Base-by-base conservation (phyloP, 768 basidiomycete genomes). In the Podaxis sp. region DNA sequence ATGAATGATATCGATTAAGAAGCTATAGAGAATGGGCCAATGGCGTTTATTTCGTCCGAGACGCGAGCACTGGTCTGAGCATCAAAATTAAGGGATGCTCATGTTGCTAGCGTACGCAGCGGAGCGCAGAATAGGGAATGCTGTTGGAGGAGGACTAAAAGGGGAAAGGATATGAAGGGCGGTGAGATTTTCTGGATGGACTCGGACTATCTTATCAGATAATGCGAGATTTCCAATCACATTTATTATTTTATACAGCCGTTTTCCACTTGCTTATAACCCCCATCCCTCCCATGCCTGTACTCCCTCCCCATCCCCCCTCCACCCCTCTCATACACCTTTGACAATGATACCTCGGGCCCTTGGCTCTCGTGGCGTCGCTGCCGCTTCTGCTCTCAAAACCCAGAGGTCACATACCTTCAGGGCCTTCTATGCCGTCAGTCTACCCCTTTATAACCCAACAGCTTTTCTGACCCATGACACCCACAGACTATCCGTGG, bases 351-450 rank as follows among this genome's bases (percentile, higher is more conserved):
- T 80, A 38, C 73, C 77, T 51, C 75, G 77, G 63, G 69, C 67
- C 66, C 56, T 74, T 63, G 36, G 43, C 8, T 38, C 53, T 33
- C 52, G 60, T n/a, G 49, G 59, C 53, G 38, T 51, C 69, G 33
- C 71, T 79, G 67, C 75, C 40, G 60, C 76, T 61, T 61, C 74
- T 64, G 71, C 77, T 55, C 67, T 77, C 65, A 70, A 71, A 46
- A 63, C 76, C 17, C 75, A 68, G 57, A 78, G 77, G 51, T 71
- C 73, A 22, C 77, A 77, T 36, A 73, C 80, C 1, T 79, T 77
- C 69, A 82, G 74, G 54, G 84, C 86, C 3, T 83, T 79, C 64
- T 85, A 85, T 68, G 83, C 87, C 12, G 86, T 89, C 62, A 38
- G 82, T 78, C 24, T 41, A 57, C 33, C 49, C 29, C 57, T 19